These are phyloP conservation scores for Claviceps purpurea DNA, from an alignment of 2,329 filamentous ascomycete species.

Conservation along the genomic window DNA sequence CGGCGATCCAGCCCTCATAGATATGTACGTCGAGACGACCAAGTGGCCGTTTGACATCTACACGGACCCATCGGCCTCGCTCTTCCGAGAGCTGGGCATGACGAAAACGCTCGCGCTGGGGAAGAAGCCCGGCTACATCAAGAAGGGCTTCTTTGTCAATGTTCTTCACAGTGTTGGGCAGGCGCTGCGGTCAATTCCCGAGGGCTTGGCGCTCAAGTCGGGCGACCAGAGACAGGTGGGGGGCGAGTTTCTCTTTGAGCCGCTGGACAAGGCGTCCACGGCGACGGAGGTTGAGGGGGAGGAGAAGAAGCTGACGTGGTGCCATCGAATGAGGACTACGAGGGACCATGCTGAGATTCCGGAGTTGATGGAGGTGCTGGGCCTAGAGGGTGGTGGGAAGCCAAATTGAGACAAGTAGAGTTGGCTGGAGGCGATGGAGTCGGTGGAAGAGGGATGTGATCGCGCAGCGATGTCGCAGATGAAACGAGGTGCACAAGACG, in stretches of 20 bases:
- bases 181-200: slow-evolving; percentile 42
- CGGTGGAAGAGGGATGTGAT: slow-evolving; percentile 38
- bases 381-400: slow-evolving; percentile 32
- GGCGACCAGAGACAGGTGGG: slow-evolving; percentile 59
- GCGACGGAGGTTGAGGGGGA: slow-evolving; percentile 14
- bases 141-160: slow-evolving; percentile 36
- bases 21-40: slow-evolving; percentile 49
- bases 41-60: slow-evolving; percentile 62
- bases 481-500: slow-evolving; percentile 11
- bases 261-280: slow-evolving; percentile 29
- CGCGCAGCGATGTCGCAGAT: slow-evolving; percentile 37
- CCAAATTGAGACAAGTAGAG: slow-evolving; percentile 26
- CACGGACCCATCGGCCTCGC: slow-evolving; percentile 53
- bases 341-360: slow-evolving; percentile 63
- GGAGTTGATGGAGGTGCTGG: slow-evolving; percentile 50
- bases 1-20: slow-evolving; percentile 54
- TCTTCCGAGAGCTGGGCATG: slow-evolving; percentile 60
- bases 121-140: slow-evolving; percentile 48
- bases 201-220: slow-evolving; percentile 45
- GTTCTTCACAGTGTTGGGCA: slow-evolving; percentile 43
- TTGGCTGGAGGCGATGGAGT: slow-evolving; percentile 32
- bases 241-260: slow-evolving; percentile 68
- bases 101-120: slow-evolving; percentile 48
- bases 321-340: slow-evolving; percentile 68
- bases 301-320: slow-evolving; percentile 59